Percentiles rank a stretch among this genome's conserved stretches.
Evolutionary conservation across 2,329 filamentous ascomycete genomes (phyloP).

Genomic region (Pseudogymnoascus destructans): DNA sequence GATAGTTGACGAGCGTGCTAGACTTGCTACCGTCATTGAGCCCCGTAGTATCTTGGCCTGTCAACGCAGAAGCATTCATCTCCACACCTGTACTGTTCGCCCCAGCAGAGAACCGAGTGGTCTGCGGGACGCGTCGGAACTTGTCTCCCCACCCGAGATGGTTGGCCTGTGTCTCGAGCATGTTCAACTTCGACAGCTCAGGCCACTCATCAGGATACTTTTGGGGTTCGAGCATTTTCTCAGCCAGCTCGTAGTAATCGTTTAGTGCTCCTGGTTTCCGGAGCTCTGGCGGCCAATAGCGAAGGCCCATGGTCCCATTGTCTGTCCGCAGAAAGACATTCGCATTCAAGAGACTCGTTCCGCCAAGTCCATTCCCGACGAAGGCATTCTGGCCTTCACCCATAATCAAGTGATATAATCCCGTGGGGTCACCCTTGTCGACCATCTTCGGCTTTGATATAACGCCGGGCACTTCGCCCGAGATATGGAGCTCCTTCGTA

Average conservation of each 20-base stretch:
- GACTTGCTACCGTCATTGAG: slow-evolving; percentile 57
- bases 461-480: slow-evolving; percentile 37
- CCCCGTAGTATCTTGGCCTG: slow-evolving; percentile 50
- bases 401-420: slow-evolving; percentile 49
- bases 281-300: slow-evolving; percentile 47
- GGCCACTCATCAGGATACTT: slow-evolving; percentile 46
- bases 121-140: slow-evolving; percentile 45
- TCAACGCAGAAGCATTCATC: slow-evolving; percentile 46
- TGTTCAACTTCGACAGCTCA: slow-evolving; percentile 40
- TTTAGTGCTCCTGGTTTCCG: slow-evolving; percentile 32
- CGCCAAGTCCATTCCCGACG: slow-evolving; percentile 39
- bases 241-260: slow-evolving; percentile 44
- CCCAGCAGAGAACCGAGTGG: slow-evolving; percentile 48
- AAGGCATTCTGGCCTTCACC: slow-evolving; percentile 50
- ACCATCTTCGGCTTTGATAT: slow-evolving; percentile 31
- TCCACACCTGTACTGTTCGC: slow-evolving; percentile 51
- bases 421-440: slow-evolving; percentile 40
- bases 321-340: slow-evolving; percentile 54
- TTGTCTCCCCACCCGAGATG: slow-evolving; percentile 37
- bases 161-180: slow-evolving; percentile 44
- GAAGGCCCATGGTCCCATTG: slow-evolving; percentile 37
- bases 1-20: slow-evolving; percentile 51
- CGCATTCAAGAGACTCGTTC: slow-evolving; percentile 52
- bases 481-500: slow-evolving; percentile 40
- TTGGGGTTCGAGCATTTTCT: slow-evolving; percentile 43